Base-by-base conservation (phyloP, 129 eudicot genomes). In the Silybum marianum region DNA sequence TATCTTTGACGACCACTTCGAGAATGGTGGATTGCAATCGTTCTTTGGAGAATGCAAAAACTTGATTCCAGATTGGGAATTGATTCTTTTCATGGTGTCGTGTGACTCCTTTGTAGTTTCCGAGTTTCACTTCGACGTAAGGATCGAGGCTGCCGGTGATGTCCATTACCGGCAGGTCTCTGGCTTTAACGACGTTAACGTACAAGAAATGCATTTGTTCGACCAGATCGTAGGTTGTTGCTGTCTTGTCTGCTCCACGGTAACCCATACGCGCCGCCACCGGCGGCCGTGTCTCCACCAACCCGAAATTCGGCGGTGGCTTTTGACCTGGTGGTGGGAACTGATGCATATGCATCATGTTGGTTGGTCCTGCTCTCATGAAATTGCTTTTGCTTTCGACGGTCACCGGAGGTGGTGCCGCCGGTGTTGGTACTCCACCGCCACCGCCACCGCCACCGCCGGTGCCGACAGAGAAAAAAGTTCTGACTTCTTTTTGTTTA, bases 221-320 rank as follows among this genome's bases (percentile, higher is more conserved):
- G 14, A 95, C 97, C 46, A 92, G 72, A 79, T 95, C 99, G 28
- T 95, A 95, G n/a, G 97, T 95, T 22, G 91, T 90, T 0, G 93
- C 91, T 1, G 90, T 92, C 80, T 90, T 95, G 78, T 95, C 96
- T 0, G 92, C 86, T 2, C 92, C 93, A 70, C 89, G 80, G 78
- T 87, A 90, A 2, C 97, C 94, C 96, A 89, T 84, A 46, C 97
- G 86, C 22, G 97, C 97, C 23, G 97, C 99, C 89, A 95, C 69
- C 6, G 97, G 94, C 21, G 99, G 99, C 77, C 90, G 87, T 2
- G 99, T 95, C 90, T 95, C 99, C 77, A 90, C 90, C 79, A 95
- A 70, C 69, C 90, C 97, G 24, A 82, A 95, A 74, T 95, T 91
- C 22, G 99, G 93, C 0, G 86, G 86, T 2, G 86, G 86, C 72